These are phyloP conservation scores for Vigna nakashimae DNA, from an alignment of 306 rosid genomes.

Conservation along the genomic window DNA sequence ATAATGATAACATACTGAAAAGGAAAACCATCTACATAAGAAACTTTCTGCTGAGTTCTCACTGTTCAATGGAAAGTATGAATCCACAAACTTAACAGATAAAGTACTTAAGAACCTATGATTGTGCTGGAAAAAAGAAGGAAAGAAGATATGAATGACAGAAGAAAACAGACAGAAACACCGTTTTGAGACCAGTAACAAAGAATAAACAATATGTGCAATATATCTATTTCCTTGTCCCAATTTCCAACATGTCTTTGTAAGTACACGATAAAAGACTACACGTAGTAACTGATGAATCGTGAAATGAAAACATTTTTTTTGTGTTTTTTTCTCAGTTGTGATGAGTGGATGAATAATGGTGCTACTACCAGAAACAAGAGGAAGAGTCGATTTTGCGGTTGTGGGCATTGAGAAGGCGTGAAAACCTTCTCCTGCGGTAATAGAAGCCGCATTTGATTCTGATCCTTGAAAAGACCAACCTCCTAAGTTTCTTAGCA, in stretches of 20 bases:
- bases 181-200: neutral
- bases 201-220: neutral
- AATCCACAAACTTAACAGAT: neutral
- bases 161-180: no score
- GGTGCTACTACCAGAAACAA: slow-evolving; percentile 54
- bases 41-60: neutral
- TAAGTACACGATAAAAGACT: neutral
- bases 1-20: neutral
- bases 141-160: no score
- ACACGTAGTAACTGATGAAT: neutral
- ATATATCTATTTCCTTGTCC: neutral
- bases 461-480: slow-evolving; percentile 55
- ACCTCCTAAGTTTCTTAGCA: slow-evolving; percentile 48
- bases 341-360: neutral
- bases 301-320: neutral
- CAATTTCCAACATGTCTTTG: neutral
- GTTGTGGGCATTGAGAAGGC: slow-evolving; percentile 46
- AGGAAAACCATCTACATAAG: neutral
- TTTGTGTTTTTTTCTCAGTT: neutral
- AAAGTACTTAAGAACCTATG: no score
- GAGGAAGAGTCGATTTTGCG: slow-evolving; percentile 42
- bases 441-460: slow-evolving; percentile 57
- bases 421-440: slow-evolving; percentile 58
- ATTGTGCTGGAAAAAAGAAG: no score
- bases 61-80: neutral